Evolutionary conservation across 73 alveolate genomes (phyloP).

Genomic region (Paramecium primaurelia): DNA sequence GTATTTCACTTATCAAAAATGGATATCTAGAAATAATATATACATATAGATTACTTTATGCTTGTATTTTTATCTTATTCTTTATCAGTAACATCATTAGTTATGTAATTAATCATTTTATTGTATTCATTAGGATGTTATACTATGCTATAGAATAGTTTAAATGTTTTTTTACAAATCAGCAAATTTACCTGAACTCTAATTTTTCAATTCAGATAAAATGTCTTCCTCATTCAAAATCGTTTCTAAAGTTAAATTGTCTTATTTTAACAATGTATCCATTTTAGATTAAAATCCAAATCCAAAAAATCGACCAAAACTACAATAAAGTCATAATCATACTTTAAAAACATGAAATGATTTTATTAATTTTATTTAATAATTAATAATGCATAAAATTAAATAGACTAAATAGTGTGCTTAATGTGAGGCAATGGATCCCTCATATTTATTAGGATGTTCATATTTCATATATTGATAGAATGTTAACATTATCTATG

Average conservation of each 20-base stretch:
- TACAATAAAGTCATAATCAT: not conserved
- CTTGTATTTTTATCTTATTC: not conserved
- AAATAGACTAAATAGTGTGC: slow-evolving; percentile 18
- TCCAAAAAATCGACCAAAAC: slow-evolving; percentile 14
- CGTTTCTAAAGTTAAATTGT: not conserved
- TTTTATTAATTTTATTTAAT: not conserved
- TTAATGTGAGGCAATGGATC: not conserved
- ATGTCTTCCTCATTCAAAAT: slow-evolving; percentile 15
- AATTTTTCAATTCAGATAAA: not conserved
- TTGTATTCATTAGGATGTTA: not conserved
- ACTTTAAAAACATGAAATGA: slow-evolving; percentile 4
- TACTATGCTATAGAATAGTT: not conserved
- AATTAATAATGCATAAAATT: slow-evolving; percentile 1
- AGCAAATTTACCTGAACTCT: slow-evolving; percentile 6
- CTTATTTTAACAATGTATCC: not conserved
- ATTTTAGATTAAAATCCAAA: not conserved
- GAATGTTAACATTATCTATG: slow-evolving; percentile 1
- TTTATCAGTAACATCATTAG: not conserved
- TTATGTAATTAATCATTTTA: not conserved
- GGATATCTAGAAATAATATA: not conserved
- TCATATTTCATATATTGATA: not conserved
- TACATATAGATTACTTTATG: not conserved
- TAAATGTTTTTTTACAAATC: not conserved
- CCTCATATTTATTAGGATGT: not conserved
- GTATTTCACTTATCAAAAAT: not conserved